Evolutionary conservation across 768 basidiomycete genomes (phyloP).

Genomic region (Psilocybe subaeruginosa): DNA sequence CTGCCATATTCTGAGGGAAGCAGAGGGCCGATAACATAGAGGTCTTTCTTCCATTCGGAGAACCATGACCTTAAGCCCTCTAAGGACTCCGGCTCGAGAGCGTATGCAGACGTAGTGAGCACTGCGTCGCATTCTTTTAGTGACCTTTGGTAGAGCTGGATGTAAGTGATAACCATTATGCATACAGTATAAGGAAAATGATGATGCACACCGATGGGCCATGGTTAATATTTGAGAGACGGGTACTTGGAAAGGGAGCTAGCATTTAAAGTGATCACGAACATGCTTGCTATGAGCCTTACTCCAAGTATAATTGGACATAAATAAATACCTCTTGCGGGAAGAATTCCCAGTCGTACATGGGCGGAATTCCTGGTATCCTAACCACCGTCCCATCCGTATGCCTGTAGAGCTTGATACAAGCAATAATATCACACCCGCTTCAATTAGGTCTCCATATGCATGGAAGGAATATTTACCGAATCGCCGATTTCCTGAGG

Average conservation of each 20-base stretch:
- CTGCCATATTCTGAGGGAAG: neutral
- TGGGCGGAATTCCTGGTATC: slow-evolving; percentile 13
- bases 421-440: neutral
- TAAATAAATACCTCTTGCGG: slow-evolving; percentile 14
- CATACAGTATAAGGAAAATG: neutral
- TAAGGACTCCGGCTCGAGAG: slow-evolving; percentile 1
- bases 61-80: slow-evolving; percentile 7
- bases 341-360: slow-evolving; percentile 22
- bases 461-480: neutral
- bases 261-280: no score
- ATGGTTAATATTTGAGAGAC: neutral
- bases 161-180: neutral
- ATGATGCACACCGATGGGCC: neutral
- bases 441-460: no score
- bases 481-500: slow-evolving; percentile 8
- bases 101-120: neutral
- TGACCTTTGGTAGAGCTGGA: neutral
- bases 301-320: neutral
- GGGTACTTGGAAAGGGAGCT: neutral
- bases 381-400: slow-evolving; percentile 9
- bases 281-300: no score
- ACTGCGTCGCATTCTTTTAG: slow-evolving; percentile 12
- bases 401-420: slow-evolving; percentile 4
- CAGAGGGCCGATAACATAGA: slow-evolving; percentile 8
- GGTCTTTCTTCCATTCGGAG: slow-evolving; percentile 2